Evolutionary conservation across 495 filamentous ascomycete genomes (phyloP), one percentile per base, ranked within the genome.

Genomic region (Penicillium cosmopolitanum): DNA sequence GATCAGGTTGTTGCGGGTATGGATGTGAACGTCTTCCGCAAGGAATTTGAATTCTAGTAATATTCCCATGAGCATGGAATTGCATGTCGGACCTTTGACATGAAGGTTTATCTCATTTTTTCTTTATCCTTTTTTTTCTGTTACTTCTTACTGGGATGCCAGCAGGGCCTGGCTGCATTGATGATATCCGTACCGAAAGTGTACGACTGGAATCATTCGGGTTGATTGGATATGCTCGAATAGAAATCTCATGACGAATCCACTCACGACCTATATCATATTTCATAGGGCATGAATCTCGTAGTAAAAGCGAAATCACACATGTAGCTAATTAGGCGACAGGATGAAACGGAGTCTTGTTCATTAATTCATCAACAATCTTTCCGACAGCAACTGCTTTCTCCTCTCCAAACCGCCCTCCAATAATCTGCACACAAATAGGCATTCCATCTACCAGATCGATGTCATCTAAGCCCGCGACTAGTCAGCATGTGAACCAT

Each of bases 11-110:
- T 89, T 42, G 83, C 88, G 4, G 93, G 92, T 33, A 92, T 98
- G 80, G 92, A 98, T 77, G 87, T 96, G 42, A 93, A 96, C 68
- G 78, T 84, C 15, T 97, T 98, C 80, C 83, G 94, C 66, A 82
- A 83, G 66, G 87, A 91, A 72, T 90, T 91, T 81, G 88, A 90
- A 56, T 90, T 90, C 70, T 90, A 80, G 66, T 25, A 56, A 46
- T 51, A 65, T 65, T 58, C 63, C 63, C 63, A 54, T 25, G 53
- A 19, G 42, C 15, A 48, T 28, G 46, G 46, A 48, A 48, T 12
- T n/a, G 46, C 46, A 48, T 48, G 9, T 13, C 23, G 46, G 18
- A 28, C 10, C 15, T 5, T 60, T 28, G 21, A 35, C 25, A 23
- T 35, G 34, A 36, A 13, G 13, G 21, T 38, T 36, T n/a, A 2